Conservation (phyloP, 345 rosid species). For the Populus alba region DNA sequence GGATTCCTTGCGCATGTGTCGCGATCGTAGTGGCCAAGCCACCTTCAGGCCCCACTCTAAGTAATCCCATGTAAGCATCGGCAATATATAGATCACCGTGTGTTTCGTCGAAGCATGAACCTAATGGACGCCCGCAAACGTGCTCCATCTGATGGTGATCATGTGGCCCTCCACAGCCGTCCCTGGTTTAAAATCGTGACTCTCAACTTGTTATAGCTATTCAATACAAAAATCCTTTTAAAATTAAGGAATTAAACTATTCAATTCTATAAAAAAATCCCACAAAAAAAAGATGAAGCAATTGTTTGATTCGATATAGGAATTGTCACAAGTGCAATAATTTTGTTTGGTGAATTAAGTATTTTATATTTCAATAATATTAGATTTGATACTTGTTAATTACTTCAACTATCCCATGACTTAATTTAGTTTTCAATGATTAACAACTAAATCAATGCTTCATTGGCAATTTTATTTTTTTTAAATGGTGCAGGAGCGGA, state of each 20-base stretch:
- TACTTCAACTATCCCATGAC: too few relatives aligned
- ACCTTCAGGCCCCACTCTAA: conserved; percentile 34
- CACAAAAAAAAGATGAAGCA: not conserved
- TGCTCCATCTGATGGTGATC: conserved; percentile 14
- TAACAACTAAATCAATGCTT: too few relatives aligned
- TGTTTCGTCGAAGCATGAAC: conserved; percentile 26
- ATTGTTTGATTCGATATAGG: not conserved
- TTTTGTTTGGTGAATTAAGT: too few relatives aligned
- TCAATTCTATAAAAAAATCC: not conserved
- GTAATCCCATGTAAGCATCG: conserved; percentile 45
- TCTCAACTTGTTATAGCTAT: not conserved
- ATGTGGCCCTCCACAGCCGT: not conserved
- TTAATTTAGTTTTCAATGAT: too few relatives aligned
- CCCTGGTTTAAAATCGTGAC: not conserved
- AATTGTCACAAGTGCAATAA: not conserved
- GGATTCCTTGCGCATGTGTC: conserved; percentile 26
- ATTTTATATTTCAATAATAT: too few relatives aligned
- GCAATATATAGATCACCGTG: conserved; percentile 41
- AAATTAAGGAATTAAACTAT: not conserved
- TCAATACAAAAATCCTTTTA: not conserved
- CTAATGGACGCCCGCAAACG: conserved; percentile 45
- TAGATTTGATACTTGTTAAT: too few relatives aligned
- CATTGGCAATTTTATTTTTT: too few relatives aligned
- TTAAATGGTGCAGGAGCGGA: too few relatives aligned
- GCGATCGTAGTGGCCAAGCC: conserved; percentile 40